Evolutionary conservation across 192 early-diverging fungal species (phyloP).

Genomic region (Backusella sp.): DNA sequence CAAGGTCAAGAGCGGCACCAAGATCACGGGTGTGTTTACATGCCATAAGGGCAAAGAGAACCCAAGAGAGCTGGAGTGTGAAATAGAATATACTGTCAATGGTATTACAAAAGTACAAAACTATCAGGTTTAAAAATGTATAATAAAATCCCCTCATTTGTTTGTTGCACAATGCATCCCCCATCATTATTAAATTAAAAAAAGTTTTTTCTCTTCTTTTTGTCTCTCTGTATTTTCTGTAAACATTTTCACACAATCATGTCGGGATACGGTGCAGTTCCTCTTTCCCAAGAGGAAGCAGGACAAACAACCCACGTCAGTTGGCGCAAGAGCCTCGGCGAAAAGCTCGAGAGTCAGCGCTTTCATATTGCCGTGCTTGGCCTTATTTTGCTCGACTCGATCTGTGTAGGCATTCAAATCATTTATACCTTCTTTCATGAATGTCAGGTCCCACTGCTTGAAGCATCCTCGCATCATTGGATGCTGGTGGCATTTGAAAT

Average conservation of each 20-base stretch:
- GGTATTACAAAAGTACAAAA: slow-evolving; percentile 18
- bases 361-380: slow-evolving; percentile 26
- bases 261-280: not conserved
- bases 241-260: not conserved
- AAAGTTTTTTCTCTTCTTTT: not conserved
- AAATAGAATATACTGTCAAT: slow-evolving; percentile 45
- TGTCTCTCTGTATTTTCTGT: not conserved
- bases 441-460: slow-evolving; percentile 2
- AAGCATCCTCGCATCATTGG: not conserved
- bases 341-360: slow-evolving; percentile 19
- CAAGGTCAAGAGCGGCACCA: slow-evolving; percentile 46
- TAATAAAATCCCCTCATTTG: not conserved
- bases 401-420: slow-evolving; percentile 31
- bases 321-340: slow-evolving; percentile 31
- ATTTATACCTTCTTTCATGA: slow-evolving; percentile 36
- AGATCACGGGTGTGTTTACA: slow-evolving; percentile 54
- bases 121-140: not conserved
- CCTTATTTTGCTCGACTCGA: slow-evolving; percentile 24
- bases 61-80: slow-evolving; percentile 70
- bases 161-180: not conserved
- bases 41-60: slow-evolving; percentile 65
- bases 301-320: not conserved
- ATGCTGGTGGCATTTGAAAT: slow-evolving; percentile 30
- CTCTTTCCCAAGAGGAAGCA: not conserved
- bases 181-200: too few relatives aligned